Conservation (phyloP, 768 basidiomycete species). For the Lentinula sp. region DNA sequence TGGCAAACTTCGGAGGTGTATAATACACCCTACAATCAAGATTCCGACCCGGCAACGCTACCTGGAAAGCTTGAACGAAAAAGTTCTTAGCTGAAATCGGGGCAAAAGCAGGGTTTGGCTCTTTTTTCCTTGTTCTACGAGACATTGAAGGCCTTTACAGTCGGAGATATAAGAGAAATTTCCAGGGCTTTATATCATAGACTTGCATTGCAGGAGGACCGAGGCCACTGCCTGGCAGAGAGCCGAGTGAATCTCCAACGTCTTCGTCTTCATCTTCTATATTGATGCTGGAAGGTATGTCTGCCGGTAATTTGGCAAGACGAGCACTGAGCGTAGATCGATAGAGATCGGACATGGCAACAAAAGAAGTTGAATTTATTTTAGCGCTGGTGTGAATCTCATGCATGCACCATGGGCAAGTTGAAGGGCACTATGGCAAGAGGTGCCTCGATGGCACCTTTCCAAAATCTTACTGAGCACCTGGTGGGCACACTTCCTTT, state of each 20-base stretch:
- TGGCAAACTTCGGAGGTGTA: conserved; percentile 51
- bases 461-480: no score
- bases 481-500: no score
- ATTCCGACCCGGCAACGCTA: conserved; percentile 53
- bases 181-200: conserved; percentile 7
- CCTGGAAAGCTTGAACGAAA: conserved; percentile 77
- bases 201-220: conserved; percentile 63
- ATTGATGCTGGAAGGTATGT: conserved; percentile 36
- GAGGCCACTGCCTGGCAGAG: conserved; percentile 52
- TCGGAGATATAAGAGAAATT: conserved; percentile 11
- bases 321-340: conserved; percentile 75
- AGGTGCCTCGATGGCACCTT: no score
- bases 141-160: conserved; percentile 26
- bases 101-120: conserved; percentile 56
- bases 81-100: conserved; percentile 76
- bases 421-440: no score
- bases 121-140: conserved; percentile 18
- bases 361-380: neutral
- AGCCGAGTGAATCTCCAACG: conserved; percentile 49
- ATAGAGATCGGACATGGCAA: conserved; percentile 61
- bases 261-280: conserved; percentile 51
- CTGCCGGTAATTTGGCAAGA: conserved; percentile 63
- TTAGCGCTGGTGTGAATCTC: no score
- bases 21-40: conserved; percentile 82
- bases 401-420: no score